phyloP scores from a whole-genome alignment of 331 rosid genomes.

The Ulmus americana region DNA sequence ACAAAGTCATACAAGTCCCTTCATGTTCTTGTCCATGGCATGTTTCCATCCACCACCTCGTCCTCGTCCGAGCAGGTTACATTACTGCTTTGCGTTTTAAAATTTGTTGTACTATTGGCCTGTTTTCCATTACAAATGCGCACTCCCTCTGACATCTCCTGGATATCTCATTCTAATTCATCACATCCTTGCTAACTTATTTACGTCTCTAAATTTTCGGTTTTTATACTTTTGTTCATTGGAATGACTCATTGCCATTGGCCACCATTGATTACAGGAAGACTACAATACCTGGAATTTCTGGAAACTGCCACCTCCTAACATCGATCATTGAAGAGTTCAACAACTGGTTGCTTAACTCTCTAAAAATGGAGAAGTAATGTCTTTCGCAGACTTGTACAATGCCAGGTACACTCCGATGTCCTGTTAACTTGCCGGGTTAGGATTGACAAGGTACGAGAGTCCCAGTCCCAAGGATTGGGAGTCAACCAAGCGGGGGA shows the following conservation, averaged over 20 bases:
- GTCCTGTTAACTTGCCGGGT: too few species aligned
- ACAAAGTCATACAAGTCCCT: constrained; percentile 69
- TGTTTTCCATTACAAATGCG: neutral
- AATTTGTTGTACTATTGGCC: neutral
- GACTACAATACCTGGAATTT: constrained; percentile 90
- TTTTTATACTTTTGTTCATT: constrained; percentile 9
- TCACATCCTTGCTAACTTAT: too few species aligned
- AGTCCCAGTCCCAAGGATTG: too few species aligned
- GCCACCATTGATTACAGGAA: constrained; percentile 50
- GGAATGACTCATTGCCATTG: neutral
- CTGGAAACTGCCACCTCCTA: constrained; percentile 71
- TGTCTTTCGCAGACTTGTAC: constrained; percentile 18
- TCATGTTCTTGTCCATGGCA: constrained; percentile 80
- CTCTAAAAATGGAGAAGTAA: constrained; percentile 22
- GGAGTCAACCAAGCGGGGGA: too few species aligned
- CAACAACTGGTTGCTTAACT: constrained; percentile 12
- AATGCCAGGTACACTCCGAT: constrained; percentile 33
- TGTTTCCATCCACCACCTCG: constrained; percentile 65
- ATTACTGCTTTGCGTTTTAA: constrained; percentile 10
- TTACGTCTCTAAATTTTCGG: too few species aligned
- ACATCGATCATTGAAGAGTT: constrained; percentile 36
- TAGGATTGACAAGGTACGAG: too few species aligned
- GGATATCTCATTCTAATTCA: too few species aligned
- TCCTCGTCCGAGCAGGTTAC: constrained; percentile 65
- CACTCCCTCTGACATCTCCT: too few species aligned